Conservation (phyloP, 1,139 yeast genomes). For the Diutina neorugosa region DNA sequence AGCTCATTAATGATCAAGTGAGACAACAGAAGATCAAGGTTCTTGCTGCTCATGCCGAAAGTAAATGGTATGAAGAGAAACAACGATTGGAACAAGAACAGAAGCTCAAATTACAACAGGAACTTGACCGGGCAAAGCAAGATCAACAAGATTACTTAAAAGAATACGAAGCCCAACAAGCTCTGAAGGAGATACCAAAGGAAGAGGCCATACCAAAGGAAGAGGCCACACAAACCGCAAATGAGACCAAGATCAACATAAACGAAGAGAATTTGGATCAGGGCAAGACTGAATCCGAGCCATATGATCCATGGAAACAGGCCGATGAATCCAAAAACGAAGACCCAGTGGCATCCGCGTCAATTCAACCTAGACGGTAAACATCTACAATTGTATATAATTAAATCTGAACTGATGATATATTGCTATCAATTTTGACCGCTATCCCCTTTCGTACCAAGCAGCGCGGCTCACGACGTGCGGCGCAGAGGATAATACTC, state of each 20-base stretch:
- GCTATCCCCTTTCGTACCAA: too few relatives aligned
- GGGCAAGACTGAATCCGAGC: background rate
- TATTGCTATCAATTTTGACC: too few relatives aligned
- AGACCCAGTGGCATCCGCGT: background rate
- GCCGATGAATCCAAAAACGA: background rate
- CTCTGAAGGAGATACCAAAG: background rate
- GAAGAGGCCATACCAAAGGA: background rate
- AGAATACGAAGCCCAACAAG: background rate
- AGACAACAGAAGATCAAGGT: constrained; percentile 45
- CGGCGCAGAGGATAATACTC: background rate
- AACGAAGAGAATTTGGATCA: background rate
- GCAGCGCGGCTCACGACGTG: background rate
- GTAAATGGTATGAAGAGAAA: constrained; percentile 78
- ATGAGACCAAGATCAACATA: background rate
- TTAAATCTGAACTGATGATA: background rate
- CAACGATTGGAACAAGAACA: constrained; percentile 68
- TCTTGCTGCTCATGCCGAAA: constrained; percentile 49
- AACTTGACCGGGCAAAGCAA: background rate
- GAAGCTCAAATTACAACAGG: constrained; percentile 13
- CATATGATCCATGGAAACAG: constrained; percentile 3
- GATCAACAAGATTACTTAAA: background rate
- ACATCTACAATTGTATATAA: background rate
- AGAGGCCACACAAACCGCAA: background rate
- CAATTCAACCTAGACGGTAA: background rate
- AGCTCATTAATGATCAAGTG: constrained; percentile 43